Evolutionary conservation across 2,329 filamentous ascomycete genomes (phyloP), one percentile per base, ranked within the genome.

Genomic region (Neonectria hederae): DNA sequence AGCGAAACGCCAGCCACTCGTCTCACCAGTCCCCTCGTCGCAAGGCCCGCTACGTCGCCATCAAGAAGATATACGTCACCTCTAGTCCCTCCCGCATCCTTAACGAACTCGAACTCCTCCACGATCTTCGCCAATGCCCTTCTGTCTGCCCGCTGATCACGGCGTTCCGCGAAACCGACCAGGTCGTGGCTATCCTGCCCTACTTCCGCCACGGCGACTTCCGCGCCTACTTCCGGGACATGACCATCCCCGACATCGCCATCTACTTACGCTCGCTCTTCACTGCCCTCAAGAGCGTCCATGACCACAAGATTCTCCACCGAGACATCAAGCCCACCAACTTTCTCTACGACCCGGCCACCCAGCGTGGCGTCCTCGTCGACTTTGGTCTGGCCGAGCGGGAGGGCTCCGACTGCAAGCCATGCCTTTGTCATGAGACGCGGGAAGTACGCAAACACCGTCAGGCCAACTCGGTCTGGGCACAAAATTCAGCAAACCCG

Each of bases 21-120:
- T 76, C 77, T 32, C 73, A n/a, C n/a, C n/a, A n/a, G n/a, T n/a
- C 73, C 6, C 71, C 73, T 10, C 76, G 75, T 51, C 72, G 75
- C 45, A 76, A 71, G 57, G 69, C 91, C 24, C 92, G 91, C 76
- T 98, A 91, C 75, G 97, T 99, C 66, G 96, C 97, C 21, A 92
- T 99, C 79, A 99, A 99, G 83, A 99, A 99, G 83, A 99, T 99
- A 72, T 99, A 99, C 78, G 96, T 98, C 69, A 99, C 97, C 0
- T 97, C 94, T 67, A 97, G 94, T 70, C 96, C 96, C 0, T 86
- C 90, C 28, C 92, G 96, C 49, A 98, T 99, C 72, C 88, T 97
- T 76, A 99, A 99, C 81, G 96, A 99, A 80, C 89, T 99, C 19
- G 95, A 98, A 73, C 86, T 99, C 22, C 87, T 99, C 22, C 89